Conservation (phyloP, 768 basidiomycete species). For the Pisolithus albus region DNA sequence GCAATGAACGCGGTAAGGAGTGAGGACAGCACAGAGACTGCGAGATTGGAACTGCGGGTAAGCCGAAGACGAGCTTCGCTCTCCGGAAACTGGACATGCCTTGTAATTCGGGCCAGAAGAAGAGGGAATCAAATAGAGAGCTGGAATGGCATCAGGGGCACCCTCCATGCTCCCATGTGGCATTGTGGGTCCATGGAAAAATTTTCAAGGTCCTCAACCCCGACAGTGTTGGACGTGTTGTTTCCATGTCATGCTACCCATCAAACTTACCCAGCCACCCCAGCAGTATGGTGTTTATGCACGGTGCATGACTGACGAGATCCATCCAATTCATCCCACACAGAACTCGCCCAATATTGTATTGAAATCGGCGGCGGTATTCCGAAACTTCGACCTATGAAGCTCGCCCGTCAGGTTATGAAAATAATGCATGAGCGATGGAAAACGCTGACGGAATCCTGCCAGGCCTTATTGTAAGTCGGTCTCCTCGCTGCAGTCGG, state of each 20-base stretch:
- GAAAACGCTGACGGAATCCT: too few species aligned
- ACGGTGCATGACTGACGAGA: constrained; percentile 99
- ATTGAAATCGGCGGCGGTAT: constrained; percentile 96
- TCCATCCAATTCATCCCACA: constrained; percentile 77
- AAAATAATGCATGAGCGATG: too few species aligned
- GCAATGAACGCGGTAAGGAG: not conserved
- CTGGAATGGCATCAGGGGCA: constrained; percentile 80
- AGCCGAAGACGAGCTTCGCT: too few species aligned
- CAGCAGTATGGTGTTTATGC: constrained; percentile 98
- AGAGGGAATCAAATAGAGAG: too few species aligned
- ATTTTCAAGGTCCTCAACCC: constrained; percentile 93
- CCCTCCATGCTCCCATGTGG: constrained; percentile 91
- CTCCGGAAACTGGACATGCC: too few species aligned
- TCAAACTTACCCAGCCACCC: not conserved
- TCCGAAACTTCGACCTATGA: constrained; percentile 90
- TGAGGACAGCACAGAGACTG: too few species aligned
- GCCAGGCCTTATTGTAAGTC: too few species aligned
- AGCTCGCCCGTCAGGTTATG: constrained; percentile 66
- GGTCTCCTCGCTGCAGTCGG: too few species aligned
- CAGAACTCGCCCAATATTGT: constrained; percentile 80
- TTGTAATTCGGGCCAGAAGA: too few species aligned
- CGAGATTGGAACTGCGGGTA: too few species aligned
- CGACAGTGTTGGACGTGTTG: constrained; percentile 67
- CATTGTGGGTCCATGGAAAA: constrained; percentile 87
- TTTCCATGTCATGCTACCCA: not conserved